Evolutionary conservation across 495 filamentous ascomycete species (phyloP), one percentile per base, ranked within the genome.

Genomic region (Poronia punctata): DNA sequence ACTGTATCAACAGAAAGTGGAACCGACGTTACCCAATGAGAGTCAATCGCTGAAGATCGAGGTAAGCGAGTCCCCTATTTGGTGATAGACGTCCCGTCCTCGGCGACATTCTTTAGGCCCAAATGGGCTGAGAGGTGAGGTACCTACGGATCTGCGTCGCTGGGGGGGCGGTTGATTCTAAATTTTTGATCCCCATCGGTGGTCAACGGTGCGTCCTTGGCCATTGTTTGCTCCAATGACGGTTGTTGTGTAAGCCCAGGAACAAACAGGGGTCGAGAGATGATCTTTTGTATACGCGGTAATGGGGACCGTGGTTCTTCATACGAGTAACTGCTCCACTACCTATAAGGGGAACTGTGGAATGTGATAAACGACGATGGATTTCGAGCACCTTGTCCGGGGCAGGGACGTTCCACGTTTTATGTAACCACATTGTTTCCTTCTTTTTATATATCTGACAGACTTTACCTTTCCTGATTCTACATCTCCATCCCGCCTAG

Each of bases 321-420:
- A 11, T 14, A n/a, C n/a, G n/a, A n/a, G n/a, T n/a, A n/a, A n/a
- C n/a, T 33, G 38, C 24, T 41, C 38, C 26, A 44, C 34, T 31
- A 26, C 24, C 24, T 26, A n/a, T 24, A 25, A 10, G 22, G 29
- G 38, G 36, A 3, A 25, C 9, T 24, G 20, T 26, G 38, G 38
- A 41, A 41, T 41, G 38, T 18, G 38, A 18, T 30, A 28, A 18
- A 25, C 15, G n/a, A 32, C 8, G 20, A 26, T n/a, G n/a, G n/a
- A n/a, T n/a, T n/a, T n/a, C n/a, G n/a, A n/a, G n/a, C n/a, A n/a
- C n/a, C n/a, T n/a, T n/a, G n/a, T n/a, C n/a, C n/a, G n/a, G n/a
- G n/a, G n/a, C n/a, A n/a, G n/a, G n/a, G n/a, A n/a, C n/a, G n/a
- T n/a, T n/a, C n/a, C n/a, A n/a, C n/a, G n/a, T n/a, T n/a, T n/a